Percentiles rank a stretch among this genome's conserved stretches.
These are phyloP conservation scores for Cladosporium oxysporum DNA, from an alignment of 2,329 filamentous ascomycete genomes.

Conservation along the genomic window DNA sequence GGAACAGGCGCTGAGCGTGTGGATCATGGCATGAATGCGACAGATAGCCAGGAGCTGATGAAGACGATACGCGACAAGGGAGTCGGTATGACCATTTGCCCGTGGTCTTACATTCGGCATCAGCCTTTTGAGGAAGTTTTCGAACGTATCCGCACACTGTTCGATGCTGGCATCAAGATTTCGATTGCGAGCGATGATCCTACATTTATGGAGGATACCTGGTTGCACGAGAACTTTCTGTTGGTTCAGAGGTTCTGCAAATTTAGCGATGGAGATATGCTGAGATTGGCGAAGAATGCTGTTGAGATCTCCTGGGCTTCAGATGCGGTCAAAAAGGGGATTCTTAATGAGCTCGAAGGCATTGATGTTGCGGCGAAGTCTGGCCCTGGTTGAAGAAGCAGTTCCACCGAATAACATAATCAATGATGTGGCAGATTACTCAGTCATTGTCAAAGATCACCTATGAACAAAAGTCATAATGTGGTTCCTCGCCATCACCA, in stretches of 20 bases:
- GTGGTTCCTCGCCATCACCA: too few species aligned
- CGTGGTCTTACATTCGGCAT: slow-evolving; percentile 46
- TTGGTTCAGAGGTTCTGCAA: slow-evolving; percentile 46
- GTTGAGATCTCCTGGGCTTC: slow-evolving; percentile 53
- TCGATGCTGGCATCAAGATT: slow-evolving; percentile 49
- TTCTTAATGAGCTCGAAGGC: slow-evolving; percentile 20
- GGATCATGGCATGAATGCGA: slow-evolving; percentile 47
- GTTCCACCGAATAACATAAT: too few species aligned
- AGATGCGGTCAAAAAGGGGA: slow-evolving; percentile 38
- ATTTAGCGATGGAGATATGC: slow-evolving; percentile 47
- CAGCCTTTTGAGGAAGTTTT: slow-evolving; percentile 48
- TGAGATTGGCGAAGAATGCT: slow-evolving; percentile 44
- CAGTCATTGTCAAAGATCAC: too few species aligned
- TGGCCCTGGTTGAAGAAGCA: neutral
- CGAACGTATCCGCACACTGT: slow-evolving; percentile 46
- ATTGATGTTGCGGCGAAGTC: neutral
- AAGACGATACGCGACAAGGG: slow-evolving; percentile 35
- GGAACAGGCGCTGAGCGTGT: slow-evolving; percentile 42
- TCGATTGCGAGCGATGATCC: slow-evolving; percentile 54
- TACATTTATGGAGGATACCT: slow-evolving; percentile 53
- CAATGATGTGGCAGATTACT: too few species aligned
- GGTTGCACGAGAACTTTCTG: slow-evolving; percentile 52
- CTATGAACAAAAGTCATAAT: too few species aligned
- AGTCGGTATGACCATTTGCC: slow-evolving; percentile 47
- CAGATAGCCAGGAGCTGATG: slow-evolving; percentile 39